These are phyloP conservation scores for Hansenula lynferdii DNA, from an alignment of 1,139 yeast species.

Conservation along the genomic window DNA sequence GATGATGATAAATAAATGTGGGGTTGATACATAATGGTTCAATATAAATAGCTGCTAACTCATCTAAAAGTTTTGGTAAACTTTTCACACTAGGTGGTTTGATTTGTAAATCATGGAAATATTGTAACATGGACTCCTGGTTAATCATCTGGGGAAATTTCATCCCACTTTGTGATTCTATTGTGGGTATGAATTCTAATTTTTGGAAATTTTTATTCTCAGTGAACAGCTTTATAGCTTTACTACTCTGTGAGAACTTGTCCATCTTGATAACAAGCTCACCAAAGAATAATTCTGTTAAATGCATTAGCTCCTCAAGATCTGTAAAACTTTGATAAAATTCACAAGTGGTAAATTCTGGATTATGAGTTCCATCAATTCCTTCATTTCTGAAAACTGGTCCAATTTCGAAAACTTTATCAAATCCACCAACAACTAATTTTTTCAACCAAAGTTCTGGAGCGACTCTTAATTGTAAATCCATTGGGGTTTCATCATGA, in stretches of 20 bases:
- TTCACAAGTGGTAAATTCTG: constrained; percentile 93
- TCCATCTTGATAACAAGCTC: constrained; percentile 28
- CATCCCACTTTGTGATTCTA: constrained; percentile 42
- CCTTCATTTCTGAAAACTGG: constrained; percentile 89
- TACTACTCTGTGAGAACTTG: constrained; percentile 4
- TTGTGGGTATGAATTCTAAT: constrained; percentile 57
- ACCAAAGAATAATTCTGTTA: constrained; percentile 57
- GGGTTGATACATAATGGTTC: constrained; percentile 66
- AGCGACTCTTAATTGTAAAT: constrained; percentile 73
- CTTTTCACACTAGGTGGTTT: constrained; percentile 41
- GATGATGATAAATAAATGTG: constrained; percentile 76
- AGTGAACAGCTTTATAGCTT: constrained; percentile 25
- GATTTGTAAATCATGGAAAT: constrained; percentile 27
- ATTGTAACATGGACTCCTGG: constrained; percentile 33
- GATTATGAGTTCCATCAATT: constrained; percentile 88
- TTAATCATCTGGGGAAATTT: constrained; percentile 36
- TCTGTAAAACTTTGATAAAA: constrained; percentile 80
- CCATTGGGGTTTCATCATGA: constrained; percentile 22
- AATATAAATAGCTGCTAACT: constrained; percentile 52
- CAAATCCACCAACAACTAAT: constrained; percentile 78
- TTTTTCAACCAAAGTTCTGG: constrained; percentile 94
- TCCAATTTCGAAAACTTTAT: constrained; percentile 83
- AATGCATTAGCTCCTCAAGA: constrained; percentile 57
- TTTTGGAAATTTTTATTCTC: constrained; percentile 29
- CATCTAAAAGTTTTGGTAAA: constrained; percentile 58